phyloP scores from a whole-genome alignment of 306 rosid species.

The Pyrus bretschneideri region DNA sequence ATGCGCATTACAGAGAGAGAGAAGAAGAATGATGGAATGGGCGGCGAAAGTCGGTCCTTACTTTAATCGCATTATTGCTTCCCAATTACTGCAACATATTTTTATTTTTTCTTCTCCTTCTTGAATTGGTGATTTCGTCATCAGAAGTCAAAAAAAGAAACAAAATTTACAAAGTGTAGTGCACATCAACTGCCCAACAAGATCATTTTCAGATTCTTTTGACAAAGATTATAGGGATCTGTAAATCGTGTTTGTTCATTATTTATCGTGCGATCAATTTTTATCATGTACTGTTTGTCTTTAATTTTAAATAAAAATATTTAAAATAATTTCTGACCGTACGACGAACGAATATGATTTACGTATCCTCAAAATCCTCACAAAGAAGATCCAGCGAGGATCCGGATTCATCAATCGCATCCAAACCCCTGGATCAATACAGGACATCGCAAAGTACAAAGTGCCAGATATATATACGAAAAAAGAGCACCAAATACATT shows the following conservation, averaged over 20 bases:
- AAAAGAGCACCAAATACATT: neutral
- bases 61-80: slow-evolving; percentile 1
- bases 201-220: too few species aligned
- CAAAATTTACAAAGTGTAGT: neutral
- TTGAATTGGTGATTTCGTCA: neutral
- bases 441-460: neutral
- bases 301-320: too few species aligned
- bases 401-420: neutral
- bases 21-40: neutral
- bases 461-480: neutral
- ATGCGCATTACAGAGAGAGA: neutral
- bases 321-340: too few species aligned
- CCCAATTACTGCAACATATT: too few species aligned
- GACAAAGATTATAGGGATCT: fast-evolving
- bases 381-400: too few species aligned
- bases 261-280: too few species aligned
- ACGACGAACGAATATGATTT: too few species aligned
- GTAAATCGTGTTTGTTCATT: too few species aligned
- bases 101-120: neutral
- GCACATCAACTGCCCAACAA: neutral
- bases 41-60: slow-evolving; percentile 7
- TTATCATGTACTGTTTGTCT: fast-evolving
- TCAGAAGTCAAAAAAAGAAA: neutral
- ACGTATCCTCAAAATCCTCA: too few species aligned
- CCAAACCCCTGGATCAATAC: neutral